Evolutionary conservation across 306 rosid species (phyloP).

Genomic region (Cucurbita ficifolia): DNA sequence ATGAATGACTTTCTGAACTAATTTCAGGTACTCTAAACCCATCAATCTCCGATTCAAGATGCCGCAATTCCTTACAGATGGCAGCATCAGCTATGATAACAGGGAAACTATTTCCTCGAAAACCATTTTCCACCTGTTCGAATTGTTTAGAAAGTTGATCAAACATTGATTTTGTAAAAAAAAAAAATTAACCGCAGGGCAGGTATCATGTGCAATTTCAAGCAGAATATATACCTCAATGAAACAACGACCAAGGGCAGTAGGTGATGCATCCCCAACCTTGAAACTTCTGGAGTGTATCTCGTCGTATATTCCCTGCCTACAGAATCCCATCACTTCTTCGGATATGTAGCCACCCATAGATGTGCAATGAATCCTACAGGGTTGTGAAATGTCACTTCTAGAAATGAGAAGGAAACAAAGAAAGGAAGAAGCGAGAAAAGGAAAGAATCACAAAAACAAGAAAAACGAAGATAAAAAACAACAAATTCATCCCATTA

Average conservation of each 20-base stretch:
- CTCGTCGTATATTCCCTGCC: conserved; percentile 40
- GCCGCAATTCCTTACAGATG: conserved; percentile 61
- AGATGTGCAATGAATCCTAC: conserved; percentile 72
- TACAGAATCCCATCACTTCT: conserved; percentile 33
- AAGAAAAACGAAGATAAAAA: not conserved
- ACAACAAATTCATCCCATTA: not conserved
- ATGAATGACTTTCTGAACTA: conserved; percentile 33
- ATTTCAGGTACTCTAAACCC: conserved; percentile 25
- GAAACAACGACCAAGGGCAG: conserved; percentile 68
- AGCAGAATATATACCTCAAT: conserved; percentile 46
- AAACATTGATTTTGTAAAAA: not conserved
- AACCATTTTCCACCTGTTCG: conserved; percentile 86
- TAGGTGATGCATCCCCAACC: conserved; percentile 39
- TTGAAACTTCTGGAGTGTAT: conserved; percentile 42
- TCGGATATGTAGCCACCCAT: conserved; percentile 49
- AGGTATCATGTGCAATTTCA: not conserved
- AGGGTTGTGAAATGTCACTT: conserved; percentile 11
- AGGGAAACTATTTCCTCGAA: conserved; percentile 68
- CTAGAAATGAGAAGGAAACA: not conserved
- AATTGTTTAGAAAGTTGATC: not conserved
- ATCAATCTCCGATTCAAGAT: conserved; percentile 56
- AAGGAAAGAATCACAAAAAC: not conserved
- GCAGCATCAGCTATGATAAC: conserved; percentile 66
- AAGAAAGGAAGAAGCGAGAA: not conserved
- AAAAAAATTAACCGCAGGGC: not conserved